Conservation (phyloP, 306 rosid genomes). For the Psophocarpus tetragonolobus region DNA sequence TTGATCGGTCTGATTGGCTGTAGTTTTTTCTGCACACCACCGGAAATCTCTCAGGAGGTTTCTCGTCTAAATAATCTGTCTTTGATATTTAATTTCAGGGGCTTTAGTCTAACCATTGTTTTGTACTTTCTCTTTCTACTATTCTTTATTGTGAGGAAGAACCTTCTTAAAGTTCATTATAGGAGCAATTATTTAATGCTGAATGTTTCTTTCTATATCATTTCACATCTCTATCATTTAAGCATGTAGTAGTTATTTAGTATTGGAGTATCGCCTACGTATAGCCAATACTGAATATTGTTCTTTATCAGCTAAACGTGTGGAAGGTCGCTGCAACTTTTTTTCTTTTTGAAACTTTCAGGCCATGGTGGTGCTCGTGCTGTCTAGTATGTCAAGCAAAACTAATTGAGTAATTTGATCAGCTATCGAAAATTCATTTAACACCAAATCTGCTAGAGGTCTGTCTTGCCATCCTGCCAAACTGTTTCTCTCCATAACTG, state of each 20-base stretch:
- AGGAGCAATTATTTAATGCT: neutral
- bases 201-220: neutral
- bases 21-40: slow-evolving; percentile 11
- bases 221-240: slow-evolving; percentile 16
- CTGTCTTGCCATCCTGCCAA: neutral
- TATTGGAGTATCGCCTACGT: neutral
- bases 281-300: neutral
- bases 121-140: no score
- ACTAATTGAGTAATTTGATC: slow-evolving; percentile 92
- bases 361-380: slow-evolving; percentile 99
- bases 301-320: slow-evolving; percentile 6
- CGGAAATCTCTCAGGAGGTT: slow-evolving; percentile 23
- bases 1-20: neutral
- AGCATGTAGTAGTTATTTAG: neutral
- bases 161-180: slow-evolving; percentile 15
- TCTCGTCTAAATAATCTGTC: neutral
- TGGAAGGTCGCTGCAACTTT: slow-evolving; percentile 20
- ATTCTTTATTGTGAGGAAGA: neutral
- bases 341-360: slow-evolving; percentile 43
- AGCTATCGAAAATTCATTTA: slow-evolving; percentile 89
- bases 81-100: neutral
- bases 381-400: slow-evolving; percentile 96
- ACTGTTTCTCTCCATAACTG: slow-evolving; percentile 59
- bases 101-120: slow-evolving; percentile 15
- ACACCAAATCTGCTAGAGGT: slow-evolving; percentile 96